Evolutionary conservation across 2,329 filamentous ascomycete species (phyloP).

Genomic region (Trichoderma pleuroti): DNA sequence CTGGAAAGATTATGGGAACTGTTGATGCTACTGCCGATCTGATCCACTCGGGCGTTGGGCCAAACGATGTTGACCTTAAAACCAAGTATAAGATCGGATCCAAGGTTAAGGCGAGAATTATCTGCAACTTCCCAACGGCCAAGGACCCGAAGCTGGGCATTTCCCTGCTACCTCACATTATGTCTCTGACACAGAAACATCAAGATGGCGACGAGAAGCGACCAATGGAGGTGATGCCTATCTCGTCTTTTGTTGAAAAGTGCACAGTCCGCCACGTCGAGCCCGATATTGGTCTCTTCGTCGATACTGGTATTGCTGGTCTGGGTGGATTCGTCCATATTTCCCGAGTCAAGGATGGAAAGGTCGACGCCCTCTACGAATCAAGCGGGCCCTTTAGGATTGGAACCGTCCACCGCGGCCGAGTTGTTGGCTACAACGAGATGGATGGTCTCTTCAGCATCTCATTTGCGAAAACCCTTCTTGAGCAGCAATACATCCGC

Average conservation of each 20-base stretch:
- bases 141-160: slow-evolving; percentile 82
- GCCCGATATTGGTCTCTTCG: slow-evolving; percentile 74
- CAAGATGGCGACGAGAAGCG: slow-evolving; percentile 36
- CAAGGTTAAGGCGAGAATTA: slow-evolving; percentile 80
- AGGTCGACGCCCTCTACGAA: slow-evolving; percentile 77
- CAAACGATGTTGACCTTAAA: slow-evolving; percentile 65
- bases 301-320: slow-evolving; percentile 61
- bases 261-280: slow-evolving; percentile 80
- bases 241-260: slow-evolving; percentile 73
- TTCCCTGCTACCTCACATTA: slow-evolving; percentile 81
- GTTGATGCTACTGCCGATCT: slow-evolving; percentile 87
- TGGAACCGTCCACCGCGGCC: slow-evolving; percentile 73
- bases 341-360: slow-evolving; percentile 84
- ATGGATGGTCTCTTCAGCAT: slow-evolving; percentile 82
- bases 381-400: slow-evolving; percentile 73
- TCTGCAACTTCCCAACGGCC: slow-evolving; percentile 78
- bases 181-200: slow-evolving; percentile 55
- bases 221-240: slow-evolving; percentile 59
- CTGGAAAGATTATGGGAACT: slow-evolving; percentile 88
- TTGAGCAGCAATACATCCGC: slow-evolving; percentile 87
- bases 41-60: slow-evolving; percentile 78
- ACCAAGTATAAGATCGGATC: slow-evolving; percentile 78
- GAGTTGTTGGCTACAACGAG: slow-evolving; percentile 81
- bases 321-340: slow-evolving; percentile 91
- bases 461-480: slow-evolving; percentile 75